Percentiles rank a stretch among this genome's conserved stretches.
phyloP scores from a whole-genome alignment of 2,329 filamentous ascomycete species.

The Fusarium camptoceras region DNA sequence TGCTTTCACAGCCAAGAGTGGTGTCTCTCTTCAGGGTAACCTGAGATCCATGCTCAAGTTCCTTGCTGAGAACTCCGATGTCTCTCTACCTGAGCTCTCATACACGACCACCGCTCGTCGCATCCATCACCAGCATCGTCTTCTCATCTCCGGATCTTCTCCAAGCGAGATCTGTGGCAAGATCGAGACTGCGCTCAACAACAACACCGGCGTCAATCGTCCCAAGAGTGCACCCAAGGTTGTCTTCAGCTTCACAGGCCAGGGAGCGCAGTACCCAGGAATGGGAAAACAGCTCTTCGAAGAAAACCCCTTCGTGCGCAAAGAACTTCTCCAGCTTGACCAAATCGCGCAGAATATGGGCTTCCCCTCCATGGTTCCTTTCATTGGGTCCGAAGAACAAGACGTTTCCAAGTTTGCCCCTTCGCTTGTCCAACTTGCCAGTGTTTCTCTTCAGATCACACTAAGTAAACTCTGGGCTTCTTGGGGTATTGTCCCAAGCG shows the following conservation, averaged over 20 bases:
- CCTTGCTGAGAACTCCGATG: conserved; percentile 41
- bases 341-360: conserved; percentile 46
- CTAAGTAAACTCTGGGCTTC: conserved; percentile 56
- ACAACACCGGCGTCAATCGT: conserved; percentile 15
- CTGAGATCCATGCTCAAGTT: conserved; percentile 21
- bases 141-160: conserved; percentile 43
- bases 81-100: conserved; percentile 62
- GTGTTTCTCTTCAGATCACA: conserved; percentile 56
- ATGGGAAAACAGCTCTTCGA: conserved; percentile 53
- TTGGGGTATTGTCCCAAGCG: conserved; percentile 56
- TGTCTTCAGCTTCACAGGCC: conserved; percentile 59
- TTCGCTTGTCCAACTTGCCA: conserved; percentile 53
- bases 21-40: conserved; percentile 24
- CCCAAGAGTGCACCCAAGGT: conserved; percentile 30
- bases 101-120: conserved; percentile 53
- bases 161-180: conserved; percentile 10
- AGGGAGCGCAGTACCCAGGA: conserved; percentile 53
- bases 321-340: conserved; percentile 51
- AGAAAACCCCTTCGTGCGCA: conserved; percentile 48
- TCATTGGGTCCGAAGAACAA: conserved; percentile 25
- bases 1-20: conserved; percentile 22
- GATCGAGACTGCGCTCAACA: conserved; percentile 15
- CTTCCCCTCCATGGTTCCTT: conserved; percentile 53
- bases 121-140: conserved; percentile 58
- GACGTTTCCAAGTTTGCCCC: conserved; percentile 37